Evolutionary conservation across 2,329 filamentous ascomycete genomes (phyloP), one percentile per base, ranked within the genome.

Genomic region (Pseudopyrenochaeta lycopersici): DNA sequence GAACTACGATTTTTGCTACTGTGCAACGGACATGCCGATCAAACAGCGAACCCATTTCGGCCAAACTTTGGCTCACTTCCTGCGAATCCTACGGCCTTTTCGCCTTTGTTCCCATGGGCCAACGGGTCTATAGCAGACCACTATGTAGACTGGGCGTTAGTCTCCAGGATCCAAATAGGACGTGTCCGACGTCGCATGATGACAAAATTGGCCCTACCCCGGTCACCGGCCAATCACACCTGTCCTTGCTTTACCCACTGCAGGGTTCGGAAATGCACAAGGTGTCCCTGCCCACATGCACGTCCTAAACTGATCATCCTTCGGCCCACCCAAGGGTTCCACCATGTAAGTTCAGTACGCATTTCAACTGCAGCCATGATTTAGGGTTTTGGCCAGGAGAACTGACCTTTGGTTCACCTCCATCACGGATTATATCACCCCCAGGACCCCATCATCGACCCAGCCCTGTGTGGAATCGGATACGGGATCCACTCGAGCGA

Each of bases 231-330:
- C 49, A 40, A 56, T 56, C 47, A 52, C 30, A 49, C 27, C 31
- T 29, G 18, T 30, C 21, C 27, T 21, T 11, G 45, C n/a, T 31
- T 29, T 42, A 32, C 42, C 42, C 27, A 29, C 32, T n/a, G 47
- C 56, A 46, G 60, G 52, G 39, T 53, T 45, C 48, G 54, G 49
- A 17, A 23, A 36, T 54, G 52, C 49, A 58, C 43, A 54, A 50
- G 42, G 46, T 46, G 36, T 48, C 44, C 48, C 51, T 58, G 57
- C 49, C 49, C 49, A 58, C 47, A 49, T 54, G 49, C 49, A 52
- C 52, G 49, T 54, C 52, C 60, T 59, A 56, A 56, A 54, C 35
- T 50, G 56, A 62, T 62, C 46, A 49, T 58, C 59, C 52, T 52
- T 51, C 52, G 35, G 57, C 51, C 58, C 38, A 60, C 11, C 40